Evolutionary conservation across 139 green algal genomes (phyloP), one percentile per base, ranked within the genome.

Genomic region (Diplosphaera chodatii): DNA sequence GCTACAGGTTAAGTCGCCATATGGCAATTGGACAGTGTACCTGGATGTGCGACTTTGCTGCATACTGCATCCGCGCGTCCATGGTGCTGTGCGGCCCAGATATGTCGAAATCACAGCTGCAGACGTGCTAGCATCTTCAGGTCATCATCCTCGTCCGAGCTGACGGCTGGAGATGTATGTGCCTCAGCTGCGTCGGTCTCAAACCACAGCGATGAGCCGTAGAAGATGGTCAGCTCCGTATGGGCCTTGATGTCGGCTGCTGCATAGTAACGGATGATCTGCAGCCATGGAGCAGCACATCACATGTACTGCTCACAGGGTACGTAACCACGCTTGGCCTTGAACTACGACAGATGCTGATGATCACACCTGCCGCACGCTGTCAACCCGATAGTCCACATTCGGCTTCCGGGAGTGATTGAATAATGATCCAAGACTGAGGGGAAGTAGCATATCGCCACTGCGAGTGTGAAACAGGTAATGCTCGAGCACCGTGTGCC

Each of bases 201-300:
- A 73, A 76, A 80, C 76, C 76, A 80, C 5, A 80, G 3, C 16
- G 71, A 55, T 25, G 31, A 20, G 16, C 74, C 70, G 67, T 83
- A 83, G 41, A 48, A 75, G 37, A 83, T 80, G 0, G 67, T 78
- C 15, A 83, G 70, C 63, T 83, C 78, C 62, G 79, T 73, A 1
- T 66, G 66, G n/a, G 34, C 59, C 27, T 48, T 8, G 1, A 83
- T 69, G 21, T 64, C 32, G 0, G 63, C 41, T 13, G 66, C 64
- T 18, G 78, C 78, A 64, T 69, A 73, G 56, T 69, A 80, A 0
- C 22, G 55, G n/a, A 83, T 69, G 29, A 74, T 4, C 10, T 67
- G 41, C 48, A 18, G 25, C 3, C 10, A 59, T 25, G 4, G 4
- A 5, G 48, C 25, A 59, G 13, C 48, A 21, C 22, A 18, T 23